Conservation (phyloP, 2,329 filamentous ascomycete species). For the Didymella exigua region DNA sequence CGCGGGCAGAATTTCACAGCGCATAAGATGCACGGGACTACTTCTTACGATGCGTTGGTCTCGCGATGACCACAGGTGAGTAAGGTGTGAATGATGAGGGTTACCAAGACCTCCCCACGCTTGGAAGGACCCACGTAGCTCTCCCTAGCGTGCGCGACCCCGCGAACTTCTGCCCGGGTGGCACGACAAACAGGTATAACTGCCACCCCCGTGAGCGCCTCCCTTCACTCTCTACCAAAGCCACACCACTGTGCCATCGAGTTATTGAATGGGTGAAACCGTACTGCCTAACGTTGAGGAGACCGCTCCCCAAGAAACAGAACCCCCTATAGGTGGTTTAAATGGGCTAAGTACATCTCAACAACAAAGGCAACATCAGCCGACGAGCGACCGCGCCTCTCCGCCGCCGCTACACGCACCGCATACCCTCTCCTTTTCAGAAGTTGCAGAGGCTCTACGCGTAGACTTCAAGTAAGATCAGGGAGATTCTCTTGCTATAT, state of each 20-base stretch:
- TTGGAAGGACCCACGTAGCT: constrained; percentile 38
- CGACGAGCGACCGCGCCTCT: constrained; percentile 27
- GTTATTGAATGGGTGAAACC: constrained; percentile 53
- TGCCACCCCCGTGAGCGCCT: constrained; percentile 32
- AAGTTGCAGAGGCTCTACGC: constrained; percentile 45
- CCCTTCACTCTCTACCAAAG: constrained; percentile 30
- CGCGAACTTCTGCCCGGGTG: constrained; percentile 35
- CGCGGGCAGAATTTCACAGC: constrained; percentile 13
- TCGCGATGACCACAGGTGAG: constrained; percentile 19
- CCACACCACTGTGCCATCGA: constrained; percentile 43
- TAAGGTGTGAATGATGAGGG: constrained; percentile 26
- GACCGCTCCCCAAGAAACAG: constrained; percentile 47
- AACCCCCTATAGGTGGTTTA: constrained; percentile 51
- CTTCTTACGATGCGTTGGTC: constrained; percentile 4
- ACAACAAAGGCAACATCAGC: constrained; percentile 31
- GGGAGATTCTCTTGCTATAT: neutral
- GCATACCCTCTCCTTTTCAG: constrained; percentile 45
- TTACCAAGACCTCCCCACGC: constrained; percentile 25
- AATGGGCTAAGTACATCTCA: constrained; percentile 37
- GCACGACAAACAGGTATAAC: constrained; percentile 40
- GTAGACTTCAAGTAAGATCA: constrained; percentile 44
- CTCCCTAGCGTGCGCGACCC: constrained; percentile 38
- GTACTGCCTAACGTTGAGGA: constrained; percentile 49
- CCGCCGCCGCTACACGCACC: constrained; percentile 37
- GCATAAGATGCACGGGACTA: constrained; percentile 10